Conservation (phyloP, 805 yeast genomes). For the Priceomyces haplophilus region DNA sequence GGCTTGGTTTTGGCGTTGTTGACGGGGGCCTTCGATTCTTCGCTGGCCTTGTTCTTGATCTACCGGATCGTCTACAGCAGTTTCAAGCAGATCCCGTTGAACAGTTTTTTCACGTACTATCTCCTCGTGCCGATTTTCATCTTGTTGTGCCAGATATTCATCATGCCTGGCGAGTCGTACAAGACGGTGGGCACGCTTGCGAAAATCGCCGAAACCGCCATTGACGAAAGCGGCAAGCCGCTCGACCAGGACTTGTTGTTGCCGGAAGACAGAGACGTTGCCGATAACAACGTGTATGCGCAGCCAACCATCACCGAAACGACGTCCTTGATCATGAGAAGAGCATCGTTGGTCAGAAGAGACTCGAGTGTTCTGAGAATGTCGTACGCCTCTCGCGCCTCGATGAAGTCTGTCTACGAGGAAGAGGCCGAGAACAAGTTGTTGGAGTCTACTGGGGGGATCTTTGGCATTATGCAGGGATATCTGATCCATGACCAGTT, state of each 20-base stretch:
- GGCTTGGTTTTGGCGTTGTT: conserved; percentile 78
- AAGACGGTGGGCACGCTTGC: conserved; percentile 67
- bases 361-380: conserved; percentile 35
- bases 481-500: conserved; percentile 48
- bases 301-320: conserved; percentile 41
- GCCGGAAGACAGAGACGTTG: conserved; percentile 32
- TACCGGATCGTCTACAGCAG: conserved; percentile 65
- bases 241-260: conserved; percentile 44
- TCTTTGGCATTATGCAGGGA: conserved; percentile 80
- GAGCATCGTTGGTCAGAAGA: conserved; percentile 31
- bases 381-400: conserved; percentile 28
- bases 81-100: conserved; percentile 40
- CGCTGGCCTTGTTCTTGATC: conserved; percentile 79
- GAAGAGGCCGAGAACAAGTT: conserved; percentile 60
- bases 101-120: conserved; percentile 63
- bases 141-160: conserved; percentile 62
- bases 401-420: conserved; percentile 60
- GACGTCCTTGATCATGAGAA: conserved; percentile 36
- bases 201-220: conserved; percentile 67
- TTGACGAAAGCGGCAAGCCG: conserved; percentile 66
- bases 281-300: conserved; percentile 3
- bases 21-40: conserved; percentile 93
- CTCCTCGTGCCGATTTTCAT: conserved; percentile 77
- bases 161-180: conserved; percentile 80
- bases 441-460: conserved; percentile 54